Base-by-base conservation (phyloP, 176 grass and related monocot species). In the Oryza glumipatula region DNA sequence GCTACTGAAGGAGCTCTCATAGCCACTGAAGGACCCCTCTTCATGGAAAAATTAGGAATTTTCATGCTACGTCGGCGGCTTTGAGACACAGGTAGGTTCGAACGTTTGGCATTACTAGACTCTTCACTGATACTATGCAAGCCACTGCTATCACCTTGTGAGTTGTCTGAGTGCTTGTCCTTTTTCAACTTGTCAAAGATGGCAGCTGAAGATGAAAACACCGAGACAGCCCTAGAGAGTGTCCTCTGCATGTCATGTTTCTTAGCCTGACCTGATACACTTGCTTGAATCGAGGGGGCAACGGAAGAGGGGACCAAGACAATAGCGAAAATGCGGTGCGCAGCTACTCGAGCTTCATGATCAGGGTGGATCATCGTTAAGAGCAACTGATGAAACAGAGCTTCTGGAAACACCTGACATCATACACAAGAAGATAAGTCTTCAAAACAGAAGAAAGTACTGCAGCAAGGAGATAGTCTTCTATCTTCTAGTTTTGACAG, bases 141-240 rank as follows among this genome's bases (percentile, higher is more conserved):
- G 54, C 54, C 54, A 77, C 21, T 74, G 41, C 88, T 87, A 45
- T 86, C 89, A 78, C 86, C 86, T 72, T 81, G 67, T 75, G 83
- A 66, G 80, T 43, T 96, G 68, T 94, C 91, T 44, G 88, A 86
- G 77, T 73, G 38, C 51, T 91, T 96, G 44, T 99, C 96, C 75
- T 52, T 89, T 90, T 80, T 94, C 43, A 99, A 70, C 84, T 99
- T 99, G 79, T 96, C 96, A 89, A 99, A 99, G 58, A 99, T 85
- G 83, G 96, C 96, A 92, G 96, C 94, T 66, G 96, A 99, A 88
- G 96, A 99, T 81, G 96, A 99, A 92, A 99, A 99, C 32, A 99
- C 94, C 33, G 96, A 99, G 68, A 99, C 96, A 49, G 94, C 94
- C 83, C 96, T 92, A 43, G 96, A 99, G 85, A 99, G 96, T 81